phyloP scores from a whole-genome alignment of 495 filamentous ascomycete species.

The Hypoxylon lenormandii region DNA sequence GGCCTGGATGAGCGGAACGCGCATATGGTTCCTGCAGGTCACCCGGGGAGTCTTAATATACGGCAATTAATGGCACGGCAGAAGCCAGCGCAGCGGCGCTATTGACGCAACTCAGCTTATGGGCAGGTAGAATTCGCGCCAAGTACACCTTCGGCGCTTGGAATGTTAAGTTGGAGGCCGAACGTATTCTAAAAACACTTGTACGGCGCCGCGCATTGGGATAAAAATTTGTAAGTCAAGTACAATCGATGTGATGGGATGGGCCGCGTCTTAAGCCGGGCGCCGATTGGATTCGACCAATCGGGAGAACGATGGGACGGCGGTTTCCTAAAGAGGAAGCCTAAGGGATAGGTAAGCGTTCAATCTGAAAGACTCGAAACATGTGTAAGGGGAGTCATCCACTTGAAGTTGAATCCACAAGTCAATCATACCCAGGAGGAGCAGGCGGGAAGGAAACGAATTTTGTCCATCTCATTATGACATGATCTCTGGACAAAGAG shows the following conservation, averaged over 20 bases:
- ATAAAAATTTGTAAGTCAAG: conserved; percentile 8
- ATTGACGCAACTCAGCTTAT: conserved; percentile 43
- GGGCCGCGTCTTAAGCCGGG: conserved; percentile 39
- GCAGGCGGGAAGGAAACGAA: neutral
- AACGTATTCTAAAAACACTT: neutral
- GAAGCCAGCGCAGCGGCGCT: conserved; percentile 21
- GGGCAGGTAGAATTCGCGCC: conserved; percentile 5
- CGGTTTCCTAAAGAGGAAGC: conserved; percentile 41
- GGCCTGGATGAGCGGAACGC: conserved; percentile 31
- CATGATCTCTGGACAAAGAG: neutral
- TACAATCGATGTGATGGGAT: conserved; percentile 3
- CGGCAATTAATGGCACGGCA: conserved; percentile 46
- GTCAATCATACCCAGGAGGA: neutral
- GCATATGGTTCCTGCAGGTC: conserved; percentile 44
- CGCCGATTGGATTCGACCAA: conserved; percentile 35
- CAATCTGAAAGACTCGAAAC: conserved; percentile 6
- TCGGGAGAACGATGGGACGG: conserved; percentile 22
- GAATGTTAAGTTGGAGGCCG: neutral
- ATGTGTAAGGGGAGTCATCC: conserved; percentile 1
- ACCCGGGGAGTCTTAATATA: conserved; percentile 33
- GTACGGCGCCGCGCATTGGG: neutral
- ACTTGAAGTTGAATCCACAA: conserved; percentile 17
- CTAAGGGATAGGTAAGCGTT: conserved; percentile 9
- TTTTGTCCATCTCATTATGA: neutral
- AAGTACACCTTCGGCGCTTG: conserved; percentile 2